Conservation (phyloP, 2,329 filamentous ascomycete species). For the Trichoderma sp. region DNA sequence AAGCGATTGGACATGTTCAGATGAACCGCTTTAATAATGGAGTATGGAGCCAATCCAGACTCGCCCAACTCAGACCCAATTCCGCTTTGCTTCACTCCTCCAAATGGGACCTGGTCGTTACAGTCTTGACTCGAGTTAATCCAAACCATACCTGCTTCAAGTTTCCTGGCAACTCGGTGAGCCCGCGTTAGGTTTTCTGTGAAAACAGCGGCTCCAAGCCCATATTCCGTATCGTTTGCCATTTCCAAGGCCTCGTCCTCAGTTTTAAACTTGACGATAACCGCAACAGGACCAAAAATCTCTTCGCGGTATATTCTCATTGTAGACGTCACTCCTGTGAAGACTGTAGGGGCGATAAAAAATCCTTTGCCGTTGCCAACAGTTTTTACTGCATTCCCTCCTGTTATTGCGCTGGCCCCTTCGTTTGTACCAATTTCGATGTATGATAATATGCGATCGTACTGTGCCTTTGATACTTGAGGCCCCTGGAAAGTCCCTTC, state of each 20-base stretch:
- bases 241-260: not conserved
- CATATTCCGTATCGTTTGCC: not conserved
- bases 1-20: not conserved
- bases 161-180: constrained; percentile 44
- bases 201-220: not conserved
- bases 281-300: not conserved
- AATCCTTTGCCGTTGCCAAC: not conserved
- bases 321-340: not conserved
- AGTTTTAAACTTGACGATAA: not conserved
- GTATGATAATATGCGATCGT: constrained; percentile 35
- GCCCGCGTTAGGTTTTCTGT: not conserved
- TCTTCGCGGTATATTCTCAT: not conserved
- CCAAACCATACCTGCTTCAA: constrained; percentile 68
- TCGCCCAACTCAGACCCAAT: not conserved
- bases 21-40: not conserved
- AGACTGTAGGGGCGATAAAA: not conserved
- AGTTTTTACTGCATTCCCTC: not conserved
- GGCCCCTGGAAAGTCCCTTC: constrained; percentile 43
- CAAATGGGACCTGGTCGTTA: constrained; percentile 34
- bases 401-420: not conserved
- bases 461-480: constrained; percentile 37
- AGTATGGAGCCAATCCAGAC: not conserved
- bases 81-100: constrained; percentile 24
- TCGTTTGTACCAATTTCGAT: not conserved
- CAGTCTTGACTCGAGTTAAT: constrained; percentile 37